Evolutionary conservation across 257 asterid species (phyloP).

Genomic region (Sherardia arvensis): DNA sequence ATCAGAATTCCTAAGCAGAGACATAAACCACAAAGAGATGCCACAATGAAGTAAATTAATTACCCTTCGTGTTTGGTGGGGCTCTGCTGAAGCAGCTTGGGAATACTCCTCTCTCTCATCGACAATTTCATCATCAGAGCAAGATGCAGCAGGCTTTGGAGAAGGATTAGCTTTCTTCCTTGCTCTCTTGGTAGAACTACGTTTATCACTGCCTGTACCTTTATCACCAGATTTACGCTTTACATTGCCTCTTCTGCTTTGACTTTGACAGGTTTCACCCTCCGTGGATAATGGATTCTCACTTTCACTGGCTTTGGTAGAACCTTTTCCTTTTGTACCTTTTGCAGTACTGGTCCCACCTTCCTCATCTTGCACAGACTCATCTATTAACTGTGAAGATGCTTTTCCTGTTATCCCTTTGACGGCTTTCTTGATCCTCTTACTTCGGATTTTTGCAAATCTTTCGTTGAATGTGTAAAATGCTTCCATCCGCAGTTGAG

Average conservation of each 20-base stretch:
- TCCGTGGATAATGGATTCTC: slow-evolving; percentile 13
- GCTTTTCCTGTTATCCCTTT: slow-evolving; percentile 57
- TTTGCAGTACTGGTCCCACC: neutral
- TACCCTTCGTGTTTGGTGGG: slow-evolving; percentile 60
- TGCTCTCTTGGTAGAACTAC: slow-evolving; percentile 28
- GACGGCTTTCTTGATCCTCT: slow-evolving; percentile 82
- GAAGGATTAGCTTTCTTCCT: slow-evolving; percentile 25
- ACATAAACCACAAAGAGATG: neutral
- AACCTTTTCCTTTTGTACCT: slow-evolving; percentile 12
- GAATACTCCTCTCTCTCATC: slow-evolving; percentile 30
- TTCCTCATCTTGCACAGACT: slow-evolving; percentile 24
- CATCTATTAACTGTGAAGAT: slow-evolving; percentile 42
- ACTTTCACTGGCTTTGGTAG: slow-evolving; percentile 15
- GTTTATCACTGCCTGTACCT: slow-evolving; percentile 25
- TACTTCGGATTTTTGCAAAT: slow-evolving; percentile 92
- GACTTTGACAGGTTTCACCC: slow-evolving; percentile 13
- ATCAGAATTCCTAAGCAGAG: neutral
- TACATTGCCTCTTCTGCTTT: slow-evolving; percentile 16
- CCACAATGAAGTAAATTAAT: neutral
- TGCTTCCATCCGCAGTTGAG: slow-evolving; percentile 94
- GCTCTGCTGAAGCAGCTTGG: slow-evolving; percentile 28
- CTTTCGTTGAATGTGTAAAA: slow-evolving; percentile 89
- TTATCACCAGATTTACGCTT: slow-evolving; percentile 27
- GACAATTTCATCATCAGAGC: slow-evolving; percentile 23
- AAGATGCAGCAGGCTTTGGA: slow-evolving; percentile 19